Conservation (phyloP, 345 rosid genomes). For the Psidium friedrichsthalianum region DNA sequence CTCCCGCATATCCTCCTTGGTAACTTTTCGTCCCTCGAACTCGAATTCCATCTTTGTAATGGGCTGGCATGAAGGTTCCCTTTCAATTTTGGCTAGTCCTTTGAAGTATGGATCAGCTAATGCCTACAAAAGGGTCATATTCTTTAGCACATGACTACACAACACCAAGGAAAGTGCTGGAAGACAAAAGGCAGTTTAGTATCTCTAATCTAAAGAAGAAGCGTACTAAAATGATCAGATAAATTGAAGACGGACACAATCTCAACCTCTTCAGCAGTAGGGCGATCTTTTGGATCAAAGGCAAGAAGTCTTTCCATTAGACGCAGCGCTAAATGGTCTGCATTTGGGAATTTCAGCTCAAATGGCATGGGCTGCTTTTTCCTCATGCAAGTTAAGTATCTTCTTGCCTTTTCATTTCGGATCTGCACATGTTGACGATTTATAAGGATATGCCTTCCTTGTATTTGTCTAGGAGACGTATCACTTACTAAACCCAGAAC, state of each 20-base stretch:
- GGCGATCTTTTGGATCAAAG: slow-evolving; percentile 81
- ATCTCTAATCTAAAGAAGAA: background rate
- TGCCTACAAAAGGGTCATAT: slow-evolving; percentile 26
- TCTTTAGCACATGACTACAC: background rate
- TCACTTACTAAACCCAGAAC: background rate
- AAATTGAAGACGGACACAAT: background rate
- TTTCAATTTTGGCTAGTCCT: slow-evolving; percentile 73
- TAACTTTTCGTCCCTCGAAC: slow-evolving; percentile 77
- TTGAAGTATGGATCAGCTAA: slow-evolving; percentile 82
- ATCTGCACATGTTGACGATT: slow-evolving; percentile 21
- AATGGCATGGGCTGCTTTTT: slow-evolving; percentile 63
- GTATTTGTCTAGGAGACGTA: background rate
- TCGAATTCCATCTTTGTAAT: slow-evolving; percentile 89
- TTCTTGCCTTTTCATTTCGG: slow-evolving; percentile 85
- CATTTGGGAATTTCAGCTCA: slow-evolving; percentile 66
- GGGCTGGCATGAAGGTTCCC: slow-evolving; percentile 86
- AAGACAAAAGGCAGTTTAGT: too few relatives aligned
- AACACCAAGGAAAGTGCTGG: background rate
- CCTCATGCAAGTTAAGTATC: slow-evolving; percentile 79
- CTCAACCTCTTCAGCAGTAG: slow-evolving; percentile 73
- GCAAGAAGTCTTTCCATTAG: slow-evolving; percentile 72
- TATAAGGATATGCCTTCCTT: background rate
- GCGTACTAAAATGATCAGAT: background rate
- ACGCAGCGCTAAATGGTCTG: slow-evolving; percentile 60
- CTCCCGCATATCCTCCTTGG: slow-evolving; percentile 78